Conservation (phyloP, 1,139 yeast species). For the Saccharomycopsis phalli region DNA sequence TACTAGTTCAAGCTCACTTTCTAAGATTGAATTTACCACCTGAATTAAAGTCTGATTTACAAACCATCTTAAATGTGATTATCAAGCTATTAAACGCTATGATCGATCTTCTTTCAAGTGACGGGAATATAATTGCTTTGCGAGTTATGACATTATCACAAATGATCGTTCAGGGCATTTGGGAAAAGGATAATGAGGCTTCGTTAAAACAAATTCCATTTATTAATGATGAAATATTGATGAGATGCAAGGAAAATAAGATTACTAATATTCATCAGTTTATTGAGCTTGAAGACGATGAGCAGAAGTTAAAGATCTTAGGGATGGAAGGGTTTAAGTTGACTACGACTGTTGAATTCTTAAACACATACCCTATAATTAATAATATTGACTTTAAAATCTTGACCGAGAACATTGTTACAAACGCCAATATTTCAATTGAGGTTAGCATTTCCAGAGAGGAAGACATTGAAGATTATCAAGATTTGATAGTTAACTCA, state of each 20-base stretch:
- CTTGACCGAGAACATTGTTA: constrained; percentile 35
- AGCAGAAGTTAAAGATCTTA: constrained; percentile 31
- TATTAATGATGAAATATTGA: constrained; percentile 45
- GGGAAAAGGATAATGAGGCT: constrained; percentile 60
- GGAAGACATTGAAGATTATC: constrained; percentile 55
- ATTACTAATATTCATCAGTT: constrained; percentile 76
- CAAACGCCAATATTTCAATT: constrained; percentile 39
- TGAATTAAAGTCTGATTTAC: constrained; percentile 54
- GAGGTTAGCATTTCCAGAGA: constrained; percentile 56
- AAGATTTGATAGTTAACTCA: constrained; percentile 51
- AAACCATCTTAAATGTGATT: constrained; percentile 39
- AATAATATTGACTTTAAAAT: constrained; percentile 48
- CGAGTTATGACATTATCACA: constrained; percentile 84
- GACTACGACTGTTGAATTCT: constrained; percentile 72
- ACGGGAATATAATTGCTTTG: constrained; percentile 71
- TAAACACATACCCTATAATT: constrained; percentile 80
- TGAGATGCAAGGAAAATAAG: constrained; percentile 45
- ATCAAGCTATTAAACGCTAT: constrained; percentile 52
- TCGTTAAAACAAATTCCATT: constrained; percentile 79
- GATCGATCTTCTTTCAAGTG: constrained; percentile 71
- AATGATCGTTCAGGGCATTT: constrained; percentile 79
- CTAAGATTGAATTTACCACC: constrained; percentile 51
- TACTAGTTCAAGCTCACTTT: constrained; percentile 75
- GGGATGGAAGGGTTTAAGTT: constrained; percentile 39
- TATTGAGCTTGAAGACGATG: constrained; percentile 62